phyloP scores from a whole-genome alignment of 805 yeast genomes.

The Candida quercuum region DNA sequence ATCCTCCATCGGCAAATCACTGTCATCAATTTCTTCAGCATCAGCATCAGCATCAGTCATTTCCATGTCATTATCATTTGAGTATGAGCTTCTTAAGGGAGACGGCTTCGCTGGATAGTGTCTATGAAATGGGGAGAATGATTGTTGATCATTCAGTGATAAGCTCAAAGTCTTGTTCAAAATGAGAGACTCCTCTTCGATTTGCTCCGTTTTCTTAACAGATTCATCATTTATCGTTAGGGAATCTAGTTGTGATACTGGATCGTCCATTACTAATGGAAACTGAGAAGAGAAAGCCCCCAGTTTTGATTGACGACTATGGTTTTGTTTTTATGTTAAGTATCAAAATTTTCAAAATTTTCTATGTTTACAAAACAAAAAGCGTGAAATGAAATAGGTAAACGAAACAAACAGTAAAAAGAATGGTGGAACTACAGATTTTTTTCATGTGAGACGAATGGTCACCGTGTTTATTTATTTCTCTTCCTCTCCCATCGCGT shows the following conservation, averaged over 20 bases:
- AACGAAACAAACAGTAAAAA: too few species aligned
- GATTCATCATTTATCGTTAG: background rate
- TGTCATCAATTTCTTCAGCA: constrained; percentile 14
- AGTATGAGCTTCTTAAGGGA: background rate
- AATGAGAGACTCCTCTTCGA: background rate
- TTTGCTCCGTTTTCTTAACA: background rate
- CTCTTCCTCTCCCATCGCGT: background rate
- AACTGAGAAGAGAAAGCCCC: too few species aligned
- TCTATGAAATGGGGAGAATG: background rate
- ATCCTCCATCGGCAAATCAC: constrained; percentile 8
- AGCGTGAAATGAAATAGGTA: too few species aligned
- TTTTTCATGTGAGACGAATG: too few species aligned
- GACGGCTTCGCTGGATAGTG: background rate
- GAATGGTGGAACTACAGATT: too few species aligned
- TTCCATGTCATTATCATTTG: constrained; percentile 8
- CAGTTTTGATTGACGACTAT: too few species aligned
- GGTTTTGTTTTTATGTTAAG: background rate
- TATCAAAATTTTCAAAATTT: too few species aligned
- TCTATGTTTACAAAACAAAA: too few species aligned
- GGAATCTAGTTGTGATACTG: background rate
- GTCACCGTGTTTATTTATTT: too few species aligned
- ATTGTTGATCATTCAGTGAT: background rate
- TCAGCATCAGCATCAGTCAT: constrained; percentile 25
- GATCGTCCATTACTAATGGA: background rate
- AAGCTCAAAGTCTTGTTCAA: background rate